phyloP scores from a whole-genome alignment of 371 early-diverging fungal genomes.

The Phascolomyces articulosus region DNA sequence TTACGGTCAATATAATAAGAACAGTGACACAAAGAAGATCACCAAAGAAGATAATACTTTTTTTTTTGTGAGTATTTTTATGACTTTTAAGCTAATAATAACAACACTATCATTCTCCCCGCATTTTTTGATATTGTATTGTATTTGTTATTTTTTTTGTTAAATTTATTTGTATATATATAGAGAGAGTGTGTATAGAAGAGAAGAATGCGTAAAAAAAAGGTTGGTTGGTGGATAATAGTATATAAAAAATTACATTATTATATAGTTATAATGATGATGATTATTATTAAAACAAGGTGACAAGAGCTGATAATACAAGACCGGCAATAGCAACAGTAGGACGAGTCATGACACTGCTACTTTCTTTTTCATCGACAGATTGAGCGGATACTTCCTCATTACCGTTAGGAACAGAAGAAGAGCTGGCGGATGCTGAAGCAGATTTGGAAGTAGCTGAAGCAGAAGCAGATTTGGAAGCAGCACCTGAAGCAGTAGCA shows the following conservation, averaged over 20 bases:
- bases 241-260: background rate
- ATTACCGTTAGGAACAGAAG: background rate
- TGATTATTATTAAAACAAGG: too few species aligned
- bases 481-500: slow-evolving; percentile 2
- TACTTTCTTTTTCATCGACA: slow-evolving; percentile 2
- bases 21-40: background rate
- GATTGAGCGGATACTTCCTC: slow-evolving; percentile 19
- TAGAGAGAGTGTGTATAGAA: too few species aligned
- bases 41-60: background rate
- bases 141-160: too few species aligned
- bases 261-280: too few species aligned
- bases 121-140: too few species aligned
- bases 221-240: too few species aligned
- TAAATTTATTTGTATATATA: too few species aligned
- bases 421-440: background rate
- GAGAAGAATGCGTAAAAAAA: too few species aligned
- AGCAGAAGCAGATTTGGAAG: background rate
- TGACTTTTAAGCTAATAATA: too few species aligned
- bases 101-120: too few species aligned
- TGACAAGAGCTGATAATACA: background rate
- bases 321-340: background rate
- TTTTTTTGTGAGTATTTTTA: too few species aligned
- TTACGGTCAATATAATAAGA: background rate
- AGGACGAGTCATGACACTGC: background rate
- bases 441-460: background rate